Base-by-base conservation (phyloP, 441 rosid species). In the Pelargonium myrrhifolium region DNA sequence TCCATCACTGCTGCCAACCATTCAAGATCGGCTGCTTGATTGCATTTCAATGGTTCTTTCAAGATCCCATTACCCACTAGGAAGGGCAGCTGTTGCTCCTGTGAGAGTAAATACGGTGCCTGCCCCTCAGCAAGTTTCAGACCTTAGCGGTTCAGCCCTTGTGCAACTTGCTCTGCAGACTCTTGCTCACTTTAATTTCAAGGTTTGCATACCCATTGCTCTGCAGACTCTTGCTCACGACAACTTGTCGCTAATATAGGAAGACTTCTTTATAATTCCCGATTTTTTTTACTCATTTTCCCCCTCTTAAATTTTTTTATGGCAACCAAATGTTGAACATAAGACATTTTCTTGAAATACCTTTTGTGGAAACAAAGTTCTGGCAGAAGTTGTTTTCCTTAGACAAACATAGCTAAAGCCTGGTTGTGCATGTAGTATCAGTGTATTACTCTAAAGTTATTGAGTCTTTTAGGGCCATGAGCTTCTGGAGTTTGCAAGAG, bases 81-180 rank as follows among this genome's bases (percentile, higher is more conserved):
- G 89, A 69, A 93, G 80, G 83, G 88, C 89, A 62, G 78, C 86
- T 79, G 85, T 71, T 76, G 68, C 93, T 24, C 56, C 76, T 45
- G 85, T 79, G 76, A 93, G 97, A 71, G 88, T 89, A 67, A 78
- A 74, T 81, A 67, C 76, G 55, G 65, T 76, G 37, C 87, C 74
- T 78, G 68, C 70, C 65, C 77, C 93, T 69, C 95, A 85, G 65
- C 93, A 83, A 79, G 80, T 82, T 65, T 80, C 90, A 42, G 98
- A 93, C 76, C 84, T 80, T 70, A 83, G 82, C 77, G 82, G 85
- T 80, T 78, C 96, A 66, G 87, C 89, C 61, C 85, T 85, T 45
- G 92, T 96, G 83, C 97, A 93, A 81, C 89, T 96, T 76, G 98
- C 99, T 68, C 79, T 96, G 86, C 96, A 88, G 83, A 90, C 99